phyloP scores from a whole-genome alignment of 352 stramenopile species.

The Phytophthora kernoviae region DNA sequence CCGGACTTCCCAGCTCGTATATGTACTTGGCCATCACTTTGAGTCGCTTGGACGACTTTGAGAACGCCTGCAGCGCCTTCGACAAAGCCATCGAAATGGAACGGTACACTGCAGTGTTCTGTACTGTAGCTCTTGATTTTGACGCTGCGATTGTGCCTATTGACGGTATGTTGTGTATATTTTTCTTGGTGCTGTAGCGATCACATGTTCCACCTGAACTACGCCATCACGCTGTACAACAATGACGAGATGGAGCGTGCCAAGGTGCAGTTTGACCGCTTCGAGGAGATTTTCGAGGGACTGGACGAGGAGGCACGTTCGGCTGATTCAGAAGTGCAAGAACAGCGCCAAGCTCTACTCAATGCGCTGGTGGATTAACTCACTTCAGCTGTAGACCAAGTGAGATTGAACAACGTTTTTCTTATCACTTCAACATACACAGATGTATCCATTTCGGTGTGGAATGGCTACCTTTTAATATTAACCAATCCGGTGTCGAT shows the following conservation, averaged over 20 bases:
- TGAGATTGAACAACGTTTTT: too few species aligned
- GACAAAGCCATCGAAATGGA: slow-evolving; percentile 93
- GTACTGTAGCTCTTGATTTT: too few species aligned
- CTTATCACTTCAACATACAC: slow-evolving; percentile 1
- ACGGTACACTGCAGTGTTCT: slow-evolving; percentile 36
- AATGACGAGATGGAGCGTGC: slow-evolving; percentile 89
- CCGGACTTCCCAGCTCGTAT: slow-evolving; percentile 90
- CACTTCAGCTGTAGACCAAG: neutral
- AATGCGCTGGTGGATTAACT: slow-evolving; percentile 66
- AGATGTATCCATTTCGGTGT: slow-evolving; percentile 3
- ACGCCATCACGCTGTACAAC: slow-evolving; percentile 89
- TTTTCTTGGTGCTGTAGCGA: slow-evolving; percentile 41
- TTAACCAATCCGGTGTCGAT: slow-evolving; percentile 11
- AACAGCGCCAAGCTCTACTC: slow-evolving; percentile 76
- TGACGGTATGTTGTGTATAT: slow-evolving; percentile 2
- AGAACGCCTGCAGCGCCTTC: slow-evolving; percentile 92
- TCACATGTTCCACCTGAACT: slow-evolving; percentile 90
- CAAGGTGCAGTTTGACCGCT: slow-evolving; percentile 84
- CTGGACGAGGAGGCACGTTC: slow-evolving; percentile 73
- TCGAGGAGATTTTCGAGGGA: slow-evolving; percentile 80
- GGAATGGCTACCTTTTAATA: slow-evolving; percentile 15
- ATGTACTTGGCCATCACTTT: slow-evolving; percentile 94
- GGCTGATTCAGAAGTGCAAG: slow-evolving; percentile 68
- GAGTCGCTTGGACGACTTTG: slow-evolving; percentile 89
- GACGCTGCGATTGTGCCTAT: neutral